Evolutionary conservation across 202 grass and related monocot genomes (phyloP), one percentile per base, ranked within the genome.

Genomic region (Dendrocalamus latiflorus): DNA sequence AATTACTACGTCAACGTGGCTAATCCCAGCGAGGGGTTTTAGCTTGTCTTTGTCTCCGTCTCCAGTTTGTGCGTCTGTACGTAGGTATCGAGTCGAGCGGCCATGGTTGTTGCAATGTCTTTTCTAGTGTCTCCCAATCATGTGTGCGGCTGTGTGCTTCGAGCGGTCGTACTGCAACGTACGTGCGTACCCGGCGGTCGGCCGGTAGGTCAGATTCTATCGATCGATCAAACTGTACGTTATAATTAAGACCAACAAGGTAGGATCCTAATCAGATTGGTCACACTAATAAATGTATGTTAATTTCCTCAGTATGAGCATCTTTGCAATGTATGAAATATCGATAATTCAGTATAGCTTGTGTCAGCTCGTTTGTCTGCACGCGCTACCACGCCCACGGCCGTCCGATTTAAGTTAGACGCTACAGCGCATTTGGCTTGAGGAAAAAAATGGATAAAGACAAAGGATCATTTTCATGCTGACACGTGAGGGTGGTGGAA

Each of bases 11-110:
- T 77, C 8, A 43, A 92, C 83, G 57, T 55, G 50, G 81, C 87
- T 14, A 87, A 89, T 26, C 70, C 69, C 61, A 57, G 83, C 49
- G 76, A 85, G 58, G 87, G 84, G 1, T 87, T 89, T 84, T 92
- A 79, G 65, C 44, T 12, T n/a, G 26, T 77, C 72, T 15, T 15
- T 4, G 47, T 85, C 60, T 48, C 45, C 33, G 2, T 66, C 68
- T 44, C 17, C 0, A 44, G 45, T 12, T 4, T 62, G 12, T 17
- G 57, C 67, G 10, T 56, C 20, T 43, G 10, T 33, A 33, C 59
- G 59, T 12, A 36, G 63, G 50, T 76, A 47, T 60, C 57, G 12
- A 60, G 22, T 13, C 21, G 47, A 5, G 68, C 39, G 16, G 41
- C 41, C 9, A 16, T 36, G 17, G 84, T 68, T 65, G 84, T 67